phyloP scores from a whole-genome alignment of 257 asterid species.

The Solanum piurae region DNA sequence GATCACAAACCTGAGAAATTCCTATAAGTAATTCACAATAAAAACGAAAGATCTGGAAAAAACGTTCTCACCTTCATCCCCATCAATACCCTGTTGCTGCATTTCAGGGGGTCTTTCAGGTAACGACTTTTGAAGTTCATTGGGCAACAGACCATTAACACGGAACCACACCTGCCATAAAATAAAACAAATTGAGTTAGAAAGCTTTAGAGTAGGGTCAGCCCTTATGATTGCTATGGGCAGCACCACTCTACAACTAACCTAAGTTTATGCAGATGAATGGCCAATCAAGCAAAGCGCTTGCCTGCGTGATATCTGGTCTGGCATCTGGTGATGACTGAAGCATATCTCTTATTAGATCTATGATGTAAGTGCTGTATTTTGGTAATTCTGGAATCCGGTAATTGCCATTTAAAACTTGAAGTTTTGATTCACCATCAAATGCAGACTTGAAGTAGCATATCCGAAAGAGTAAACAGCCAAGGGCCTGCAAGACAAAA shows the following conservation, averaged over 20 bases:
- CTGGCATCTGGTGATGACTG: constrained; percentile 79
- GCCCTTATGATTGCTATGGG: constrained; percentile 54
- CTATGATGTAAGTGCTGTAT: constrained; percentile 56
- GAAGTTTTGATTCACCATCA: constrained; percentile 99
- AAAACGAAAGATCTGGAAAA: background rate
- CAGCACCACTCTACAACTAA: constrained; percentile 63
- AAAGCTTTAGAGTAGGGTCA: constrained; percentile 19
- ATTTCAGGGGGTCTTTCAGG: constrained; percentile 79
- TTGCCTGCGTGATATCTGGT: constrained; percentile 99
- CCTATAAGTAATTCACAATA: background rate
- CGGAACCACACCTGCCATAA: constrained; percentile 90
- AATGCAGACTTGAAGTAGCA: constrained; percentile 91
- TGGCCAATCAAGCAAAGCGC: constrained; percentile 87
- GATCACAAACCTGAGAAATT: background rate
- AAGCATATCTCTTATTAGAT: constrained; percentile 76
- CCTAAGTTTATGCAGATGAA: constrained; percentile 80
- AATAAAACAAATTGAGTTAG: constrained; percentile 12
- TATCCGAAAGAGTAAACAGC: constrained; percentile 91
- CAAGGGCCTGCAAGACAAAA: constrained; percentile 61
- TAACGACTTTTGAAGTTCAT: constrained; percentile 63
- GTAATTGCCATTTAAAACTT: constrained; percentile 85
- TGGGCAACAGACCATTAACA: constrained; percentile 75
- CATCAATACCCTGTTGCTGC: constrained; percentile 44
- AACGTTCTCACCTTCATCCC: constrained; percentile 39
- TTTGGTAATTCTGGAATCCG: constrained; percentile 90